These are phyloP conservation scores for Pythium phragmiticola DNA, from an alignment of 352 stramenopile species.

Conservation along the genomic window DNA sequence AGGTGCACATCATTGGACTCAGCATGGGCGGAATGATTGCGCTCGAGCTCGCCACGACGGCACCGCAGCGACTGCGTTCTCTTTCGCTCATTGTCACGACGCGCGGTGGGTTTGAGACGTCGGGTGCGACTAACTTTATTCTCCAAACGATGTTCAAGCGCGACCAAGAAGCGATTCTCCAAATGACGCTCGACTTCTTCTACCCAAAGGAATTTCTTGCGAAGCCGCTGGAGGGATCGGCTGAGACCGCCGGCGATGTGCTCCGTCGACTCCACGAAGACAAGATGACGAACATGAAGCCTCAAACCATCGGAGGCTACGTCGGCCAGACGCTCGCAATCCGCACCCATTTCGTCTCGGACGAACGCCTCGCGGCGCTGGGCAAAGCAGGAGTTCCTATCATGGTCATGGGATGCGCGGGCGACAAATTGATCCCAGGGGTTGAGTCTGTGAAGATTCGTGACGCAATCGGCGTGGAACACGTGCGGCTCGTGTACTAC, in stretches of 20 bases:
- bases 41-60: conserved; percentile 45
- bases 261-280: conserved; percentile 42
- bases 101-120: conserved; percentile 40
- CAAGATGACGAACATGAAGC: conserved; percentile 21
- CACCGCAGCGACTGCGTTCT: conserved; percentile 50
- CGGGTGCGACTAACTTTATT: conserved; percentile 29
- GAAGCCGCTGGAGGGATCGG: conserved; percentile 32
- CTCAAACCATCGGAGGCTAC: conserved; percentile 33
- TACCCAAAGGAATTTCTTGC: conserved; percentile 48
- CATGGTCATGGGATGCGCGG: conserved; percentile 35
- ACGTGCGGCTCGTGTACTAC: conserved; percentile 28
- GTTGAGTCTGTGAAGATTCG: conserved; percentile 36
- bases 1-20: conserved; percentile 24
- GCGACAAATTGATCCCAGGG: conserved; percentile 38
- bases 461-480: conserved; percentile 15
- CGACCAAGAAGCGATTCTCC: conserved; percentile 36
- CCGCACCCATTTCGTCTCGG: conserved; percentile 39
- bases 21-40: conserved; percentile 79
- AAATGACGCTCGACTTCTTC: conserved; percentile 49
- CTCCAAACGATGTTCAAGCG: conserved; percentile 40
- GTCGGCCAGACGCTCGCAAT: conserved; percentile 48
- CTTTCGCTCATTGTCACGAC: conserved; percentile 63
- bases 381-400: conserved; percentile 32
- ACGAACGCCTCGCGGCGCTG: conserved; percentile 36
- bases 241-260: conserved; percentile 39